Evolutionary conservation across 106 monocot species (phyloP).

Genomic region (Dioscorea alata): DNA sequence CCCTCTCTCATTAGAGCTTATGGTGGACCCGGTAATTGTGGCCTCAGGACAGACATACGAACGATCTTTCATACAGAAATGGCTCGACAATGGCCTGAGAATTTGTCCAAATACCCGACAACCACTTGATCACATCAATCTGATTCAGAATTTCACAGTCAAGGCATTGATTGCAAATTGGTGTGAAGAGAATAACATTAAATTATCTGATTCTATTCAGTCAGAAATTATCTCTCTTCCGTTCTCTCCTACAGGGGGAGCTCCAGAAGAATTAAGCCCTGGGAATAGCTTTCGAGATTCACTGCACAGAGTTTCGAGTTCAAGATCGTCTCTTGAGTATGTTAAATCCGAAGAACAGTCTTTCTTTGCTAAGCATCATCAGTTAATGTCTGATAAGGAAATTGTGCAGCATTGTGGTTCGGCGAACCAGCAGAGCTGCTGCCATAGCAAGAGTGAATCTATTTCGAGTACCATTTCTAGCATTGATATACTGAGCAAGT

Average conservation of each 20-base stretch:
- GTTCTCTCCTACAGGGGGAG: not conserved
- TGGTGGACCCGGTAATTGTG: conserved; percentile 85
- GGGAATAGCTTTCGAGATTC: conserved; percentile 16
- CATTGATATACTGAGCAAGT: conserved; percentile 38
- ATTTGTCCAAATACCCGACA: conserved; percentile 77
- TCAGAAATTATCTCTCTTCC: not conserved
- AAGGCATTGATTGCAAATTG: conserved; percentile 75
- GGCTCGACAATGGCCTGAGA: conserved; percentile 75
- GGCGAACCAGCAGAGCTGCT: conserved; percentile 19
- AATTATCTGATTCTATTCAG: conserved; percentile 17
- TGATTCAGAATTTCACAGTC: conserved; percentile 72
- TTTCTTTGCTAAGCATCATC: conserved; percentile 6
- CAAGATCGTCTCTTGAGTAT: conserved; percentile 20
- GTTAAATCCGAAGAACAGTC: conserved; percentile 21
- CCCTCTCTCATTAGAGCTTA: conserved; percentile 67
- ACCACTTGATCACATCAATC: conserved; percentile 50
- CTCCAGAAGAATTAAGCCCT: not conserved
- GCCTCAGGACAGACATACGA: conserved; percentile 88
- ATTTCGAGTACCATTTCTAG: conserved; percentile 64
- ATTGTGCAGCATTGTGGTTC: conserved; percentile 7
- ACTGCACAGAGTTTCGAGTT: conserved; percentile 14
- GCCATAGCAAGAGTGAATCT: conserved; percentile 55
- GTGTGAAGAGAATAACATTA: conserved; percentile 55
- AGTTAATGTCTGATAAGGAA: conserved; percentile 7
- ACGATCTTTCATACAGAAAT: conserved; percentile 69